Evolutionary conservation across 306 rosid genomes (phyloP), one percentile per base, ranked within the genome.

Genomic region (Fagus crenata): DNA sequence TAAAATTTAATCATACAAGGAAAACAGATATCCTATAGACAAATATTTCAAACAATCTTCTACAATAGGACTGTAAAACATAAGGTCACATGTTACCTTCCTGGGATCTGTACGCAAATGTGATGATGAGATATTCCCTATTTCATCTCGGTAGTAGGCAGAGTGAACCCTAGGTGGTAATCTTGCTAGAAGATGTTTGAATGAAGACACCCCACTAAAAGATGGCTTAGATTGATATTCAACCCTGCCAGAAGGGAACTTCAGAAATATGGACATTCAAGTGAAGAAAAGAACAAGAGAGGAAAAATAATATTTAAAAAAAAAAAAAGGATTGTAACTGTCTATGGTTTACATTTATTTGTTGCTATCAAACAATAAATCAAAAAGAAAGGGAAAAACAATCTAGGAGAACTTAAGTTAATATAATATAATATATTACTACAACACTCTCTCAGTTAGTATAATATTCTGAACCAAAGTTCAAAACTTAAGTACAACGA

Each of bases 101-200:
- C 59, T 81, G 85, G 79, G 82, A 84, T 86, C 93, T 54, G 87
- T 82, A 55, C 97, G 97, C 70, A 95, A 84, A 87, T 84, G 97
- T 18, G 99, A 95, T 67, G 99, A 81, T 5, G 99, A 95, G 78
- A 95, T 91, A 88, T 95, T 95, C 67, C 99, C 97, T 59, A 95
- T 95, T 68, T 69, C 90, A 73, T 95, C 99, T 37, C 97, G 91
- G 84, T 95, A 95, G 81, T 90, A 88, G 69, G 92, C 97, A 35
- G 99, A 95, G 88, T 95, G 99, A 81, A 91, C 97, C 86, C 87
- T 87, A 41, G 99, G 97, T 67, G 99, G 99, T 56, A 95, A 81
- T 81, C 86, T 90, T 41, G 92, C 97, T 40, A 90, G 82, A 78
- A 95, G 97, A 88, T 86, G 67, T 64, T 86, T 84, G 80, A 95